Evolutionary conservation across 2,329 filamentous ascomycete genomes (phyloP).

Genomic region (Dactylellina cionopaga): DNA sequence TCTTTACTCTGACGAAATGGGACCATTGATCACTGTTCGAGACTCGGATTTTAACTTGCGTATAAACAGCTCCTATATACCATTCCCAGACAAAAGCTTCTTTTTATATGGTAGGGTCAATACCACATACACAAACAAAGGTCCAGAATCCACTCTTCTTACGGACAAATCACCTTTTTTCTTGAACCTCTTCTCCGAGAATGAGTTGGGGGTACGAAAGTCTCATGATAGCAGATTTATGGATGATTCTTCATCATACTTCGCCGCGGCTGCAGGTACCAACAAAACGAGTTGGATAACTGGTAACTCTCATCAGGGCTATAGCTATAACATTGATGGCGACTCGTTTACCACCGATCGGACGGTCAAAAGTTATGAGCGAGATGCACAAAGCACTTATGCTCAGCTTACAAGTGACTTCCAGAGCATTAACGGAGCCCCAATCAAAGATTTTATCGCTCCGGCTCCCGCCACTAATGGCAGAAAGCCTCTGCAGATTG

Average conservation of each 20-base stretch:
- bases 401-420: slow-evolving; percentile 21
- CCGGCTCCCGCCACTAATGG: background rate
- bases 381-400: slow-evolving; percentile 30
- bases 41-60: slow-evolving; percentile 2
- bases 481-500: background rate
- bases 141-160: slow-evolving; percentile 35
- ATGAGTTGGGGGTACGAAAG: slow-evolving; percentile 9
- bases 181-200: background rate
- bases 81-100: slow-evolving; percentile 31
- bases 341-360: slow-evolving; percentile 17
- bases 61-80: slow-evolving; percentile 33
- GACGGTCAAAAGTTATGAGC: slow-evolving; percentile 33
- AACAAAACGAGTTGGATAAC: slow-evolving; percentile 43
- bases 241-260: slow-evolving; percentile 33
- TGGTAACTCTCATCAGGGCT: slow-evolving; percentile 27
- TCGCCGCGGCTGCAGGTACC: slow-evolving; percentile 31
- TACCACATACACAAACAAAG: slow-evolving; percentile 15
- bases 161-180: slow-evolving; percentile 38
- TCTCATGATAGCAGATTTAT: slow-evolving; percentile 24
- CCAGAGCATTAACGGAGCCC: slow-evolving; percentile 37
- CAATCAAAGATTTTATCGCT: slow-evolving; percentile 1
- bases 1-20: background rate
- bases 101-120: slow-evolving; percentile 42
- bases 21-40: background rate
- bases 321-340: slow-evolving; percentile 17